Evolutionary conservation across 805 yeast genomes (phyloP), one percentile per base, ranked within the genome.

Genomic region (Lipomyces lipofer): DNA sequence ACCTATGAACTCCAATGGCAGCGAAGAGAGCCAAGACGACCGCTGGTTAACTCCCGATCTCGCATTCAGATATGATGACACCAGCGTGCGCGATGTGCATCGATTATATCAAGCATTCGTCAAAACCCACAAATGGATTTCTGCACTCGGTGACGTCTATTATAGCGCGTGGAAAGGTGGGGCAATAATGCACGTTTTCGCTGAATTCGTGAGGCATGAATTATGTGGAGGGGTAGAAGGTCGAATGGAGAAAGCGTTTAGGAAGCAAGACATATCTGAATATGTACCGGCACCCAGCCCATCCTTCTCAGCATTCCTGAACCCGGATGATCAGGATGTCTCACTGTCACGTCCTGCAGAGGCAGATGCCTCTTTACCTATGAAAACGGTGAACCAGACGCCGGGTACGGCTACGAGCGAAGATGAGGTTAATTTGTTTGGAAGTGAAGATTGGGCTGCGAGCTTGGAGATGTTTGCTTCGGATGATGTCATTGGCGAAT

Each of bases 401-500:
- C 36, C 50, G 17, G n/a, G n/a, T n/a, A n/a, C n/a, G n/a, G n/a
- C n/a, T n/a, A n/a, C n/a, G n/a, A n/a, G n/a, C n/a, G n/a, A n/a
- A n/a, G 50, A 36, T 28, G 28, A 40, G 13, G 25, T 19, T 29
- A 21, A 19, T 24, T 12, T 12, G 30, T 42, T 12, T 12, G 40
- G 40, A 21, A 24, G n/a, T 24, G 30, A 47, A 24, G 39, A 43
- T 10, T 48, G 53, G 49, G 36, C 19, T 10, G 17, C 36, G 7
- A 28, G 28, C n/a, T 13, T 52, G 6, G 32, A 30, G 12, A 32
- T 40, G 25, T 38, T 51, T 33, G 50, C 27, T 4, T 24, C 36
- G 13, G 49, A 55, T 22, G 45, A 17, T 15, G 24, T 43, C 9
- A 28, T 56, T 19, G 60, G 60, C n/a, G 60, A 56, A 10, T 56